These are phyloP conservation scores for Coniferiporia weirii DNA, from an alignment of 1,284 basidiomycete species.

Conservation along the genomic window DNA sequence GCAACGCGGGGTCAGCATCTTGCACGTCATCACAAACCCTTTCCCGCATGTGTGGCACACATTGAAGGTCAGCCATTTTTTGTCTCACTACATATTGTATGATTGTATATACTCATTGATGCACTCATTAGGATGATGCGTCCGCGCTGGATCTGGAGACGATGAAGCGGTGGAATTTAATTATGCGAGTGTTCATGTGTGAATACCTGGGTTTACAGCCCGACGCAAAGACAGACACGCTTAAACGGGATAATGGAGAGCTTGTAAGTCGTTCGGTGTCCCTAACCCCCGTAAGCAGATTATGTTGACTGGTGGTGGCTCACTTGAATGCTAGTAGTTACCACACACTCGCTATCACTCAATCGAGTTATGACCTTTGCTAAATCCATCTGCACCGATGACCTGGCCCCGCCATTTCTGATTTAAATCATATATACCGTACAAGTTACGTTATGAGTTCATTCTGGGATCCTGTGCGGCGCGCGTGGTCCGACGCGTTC, in stretches of 20 bases:
- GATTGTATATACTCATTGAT: neutral
- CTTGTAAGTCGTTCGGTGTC: conserved; percentile 14
- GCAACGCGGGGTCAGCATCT: conserved; percentile 74
- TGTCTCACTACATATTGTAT: neutral
- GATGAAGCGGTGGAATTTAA: conserved; percentile 84
- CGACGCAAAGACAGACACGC: conserved; percentile 32
- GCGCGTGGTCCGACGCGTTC: too few relatives aligned
- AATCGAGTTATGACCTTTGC: conserved; percentile 1
- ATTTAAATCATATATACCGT: neutral
- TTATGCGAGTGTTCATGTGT: conserved; percentile 82
- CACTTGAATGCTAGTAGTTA: conserved; percentile 11
- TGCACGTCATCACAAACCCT: conserved; percentile 88
- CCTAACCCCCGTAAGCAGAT: neutral
- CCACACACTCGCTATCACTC: conserved; percentile 7
- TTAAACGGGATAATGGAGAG: conserved; percentile 14
- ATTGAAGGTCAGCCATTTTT: conserved; percentile 44
- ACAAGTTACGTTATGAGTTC: neutral
- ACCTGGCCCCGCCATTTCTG: too few relatives aligned
- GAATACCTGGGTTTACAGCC: conserved; percentile 78
- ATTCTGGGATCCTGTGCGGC: neutral
- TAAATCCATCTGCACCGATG: too few relatives aligned
- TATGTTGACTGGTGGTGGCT: neutral
- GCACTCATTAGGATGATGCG: conserved; percentile 70
- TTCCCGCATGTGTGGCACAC: conserved; percentile 95
- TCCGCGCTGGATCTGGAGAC: conserved; percentile 82